A percentile compares a stretch with the other conserved stretches of the same genome.
Evolutionary conservation across 2,329 filamentous ascomycete species (phyloP).

Genomic region (Trichoderma sp.): DNA sequence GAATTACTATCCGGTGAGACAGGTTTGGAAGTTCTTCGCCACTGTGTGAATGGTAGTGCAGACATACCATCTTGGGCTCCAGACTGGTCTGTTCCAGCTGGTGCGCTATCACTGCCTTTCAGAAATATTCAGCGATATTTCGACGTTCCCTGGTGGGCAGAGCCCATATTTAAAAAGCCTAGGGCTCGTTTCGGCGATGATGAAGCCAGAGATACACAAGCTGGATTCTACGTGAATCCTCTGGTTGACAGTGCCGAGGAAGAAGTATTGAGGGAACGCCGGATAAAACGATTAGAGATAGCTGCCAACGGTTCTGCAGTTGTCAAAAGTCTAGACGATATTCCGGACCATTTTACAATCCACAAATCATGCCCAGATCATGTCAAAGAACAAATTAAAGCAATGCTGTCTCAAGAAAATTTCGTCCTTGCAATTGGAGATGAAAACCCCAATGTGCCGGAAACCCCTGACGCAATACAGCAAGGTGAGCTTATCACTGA

Average conservation of each 20-base stretch:
- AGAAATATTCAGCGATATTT: background rate
- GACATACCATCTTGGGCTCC: background rate
- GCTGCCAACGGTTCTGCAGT: background rate
- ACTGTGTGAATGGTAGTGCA: background rate
- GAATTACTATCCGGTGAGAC: background rate
- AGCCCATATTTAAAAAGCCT: background rate
- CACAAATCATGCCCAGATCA: background rate
- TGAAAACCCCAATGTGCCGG: background rate
- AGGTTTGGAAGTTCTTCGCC: background rate
- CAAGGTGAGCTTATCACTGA: background rate
- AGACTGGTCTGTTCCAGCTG: background rate
- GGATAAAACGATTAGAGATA: background rate
- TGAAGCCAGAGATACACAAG: background rate
- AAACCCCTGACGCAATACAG: background rate
- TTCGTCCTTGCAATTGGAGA: background rate
- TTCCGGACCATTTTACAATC: background rate
- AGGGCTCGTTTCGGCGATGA: background rate
- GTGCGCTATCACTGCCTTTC: background rate
- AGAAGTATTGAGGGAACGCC: background rate
- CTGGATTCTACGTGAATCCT: background rate
- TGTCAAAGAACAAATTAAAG: background rate
- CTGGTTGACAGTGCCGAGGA: background rate
- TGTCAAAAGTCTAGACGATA: background rate
- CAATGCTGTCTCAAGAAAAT: background rate
- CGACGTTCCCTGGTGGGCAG: conserved; percentile 7